Conservation (phyloP, 2,329 filamentous ascomycete genomes). For the Fusarium abutilonis region DNA sequence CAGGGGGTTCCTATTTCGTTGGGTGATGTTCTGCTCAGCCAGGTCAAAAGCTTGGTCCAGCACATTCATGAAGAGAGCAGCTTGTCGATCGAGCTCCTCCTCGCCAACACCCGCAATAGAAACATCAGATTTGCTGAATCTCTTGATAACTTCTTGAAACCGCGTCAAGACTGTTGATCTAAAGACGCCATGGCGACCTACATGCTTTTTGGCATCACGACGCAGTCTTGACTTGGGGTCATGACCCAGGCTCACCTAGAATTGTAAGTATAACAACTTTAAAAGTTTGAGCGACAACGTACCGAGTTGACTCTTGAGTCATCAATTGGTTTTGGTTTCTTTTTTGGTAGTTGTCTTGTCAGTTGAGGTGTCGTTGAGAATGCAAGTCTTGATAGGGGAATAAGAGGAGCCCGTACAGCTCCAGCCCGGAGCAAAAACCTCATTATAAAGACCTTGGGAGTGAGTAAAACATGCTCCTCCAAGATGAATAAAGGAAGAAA, state of each 20-base stretch:
- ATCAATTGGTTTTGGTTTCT: constrained; percentile 2
- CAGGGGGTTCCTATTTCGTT: constrained; percentile 60
- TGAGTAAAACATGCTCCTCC: constrained; percentile 32
- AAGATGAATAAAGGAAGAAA: constrained; percentile 1
- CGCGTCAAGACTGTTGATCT: constrained; percentile 50
- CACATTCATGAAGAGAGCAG: constrained; percentile 56
- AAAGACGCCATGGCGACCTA: constrained; percentile 48
- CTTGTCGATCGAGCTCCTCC: constrained; percentile 57
- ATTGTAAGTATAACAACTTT: background rate
- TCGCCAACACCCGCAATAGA: constrained; percentile 46
- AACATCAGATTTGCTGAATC: constrained; percentile 37
- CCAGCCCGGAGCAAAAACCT: constrained; percentile 44
- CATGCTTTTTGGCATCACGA: constrained; percentile 40
- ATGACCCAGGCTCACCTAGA: constrained; percentile 48
- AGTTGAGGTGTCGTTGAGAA: constrained; percentile 42
- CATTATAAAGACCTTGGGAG: constrained; percentile 41
- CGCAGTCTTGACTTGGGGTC: constrained; percentile 50
- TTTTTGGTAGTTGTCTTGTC: background rate
- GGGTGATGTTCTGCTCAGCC: constrained; percentile 53
- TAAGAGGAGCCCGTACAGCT: constrained; percentile 39
- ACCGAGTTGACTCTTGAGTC: constrained; percentile 43
- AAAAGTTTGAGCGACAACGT: constrained; percentile 8
- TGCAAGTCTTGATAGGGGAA: constrained; percentile 32
- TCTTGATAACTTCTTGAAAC: constrained; percentile 51
- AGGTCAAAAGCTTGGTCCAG: constrained; percentile 58